These are phyloP conservation scores for Salmacisia buchloeana DNA, from an alignment of 1,284 basidiomycete genomes.

Conservation along the genomic window DNA sequence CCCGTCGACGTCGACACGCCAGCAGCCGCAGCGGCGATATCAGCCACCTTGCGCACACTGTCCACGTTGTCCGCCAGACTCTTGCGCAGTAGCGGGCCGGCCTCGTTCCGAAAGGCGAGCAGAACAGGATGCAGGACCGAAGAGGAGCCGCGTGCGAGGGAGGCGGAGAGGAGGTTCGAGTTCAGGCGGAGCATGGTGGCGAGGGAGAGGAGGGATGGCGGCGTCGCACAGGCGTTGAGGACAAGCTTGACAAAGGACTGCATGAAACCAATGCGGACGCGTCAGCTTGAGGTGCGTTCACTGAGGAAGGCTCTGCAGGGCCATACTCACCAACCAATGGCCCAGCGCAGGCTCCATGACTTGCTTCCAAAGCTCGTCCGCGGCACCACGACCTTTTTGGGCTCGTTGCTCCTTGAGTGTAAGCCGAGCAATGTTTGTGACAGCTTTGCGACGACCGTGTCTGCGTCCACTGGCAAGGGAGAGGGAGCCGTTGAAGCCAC, in stretches of 20 bases:
- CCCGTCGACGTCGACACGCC: neutral
- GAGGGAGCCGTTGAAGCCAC: conserved; percentile 2
- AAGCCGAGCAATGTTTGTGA: conserved; percentile 21
- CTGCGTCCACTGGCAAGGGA: conserved; percentile 6
- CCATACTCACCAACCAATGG: conserved; percentile 17
- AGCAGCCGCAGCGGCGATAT: neutral
- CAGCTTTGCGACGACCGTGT: neutral
- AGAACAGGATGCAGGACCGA: neutral
- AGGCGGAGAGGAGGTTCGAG: conserved; percentile 4
- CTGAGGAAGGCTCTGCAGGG: neutral
- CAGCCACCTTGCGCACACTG: neutral
- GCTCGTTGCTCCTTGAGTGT: conserved; percentile 19
- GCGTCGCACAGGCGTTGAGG: neutral
- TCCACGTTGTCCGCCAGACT: conserved; percentile 2
- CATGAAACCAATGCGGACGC: neutral
- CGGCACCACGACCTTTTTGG: conserved; percentile 19
- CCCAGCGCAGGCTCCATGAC: conserved; percentile 40
- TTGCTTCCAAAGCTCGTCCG: conserved; percentile 44
- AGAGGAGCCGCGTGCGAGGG: neutral
- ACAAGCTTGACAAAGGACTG: conserved; percentile 3
- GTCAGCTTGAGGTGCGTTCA: neutral
- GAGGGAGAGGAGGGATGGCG: conserved; percentile 1
- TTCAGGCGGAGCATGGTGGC: conserved; percentile 3
- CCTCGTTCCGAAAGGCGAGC: conserved; percentile 4
- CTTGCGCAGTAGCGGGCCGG: neutral